These are phyloP conservation scores for Aspergillus versicolor DNA, from an alignment of 2,329 filamentous ascomycete species.

Conservation along the genomic window DNA sequence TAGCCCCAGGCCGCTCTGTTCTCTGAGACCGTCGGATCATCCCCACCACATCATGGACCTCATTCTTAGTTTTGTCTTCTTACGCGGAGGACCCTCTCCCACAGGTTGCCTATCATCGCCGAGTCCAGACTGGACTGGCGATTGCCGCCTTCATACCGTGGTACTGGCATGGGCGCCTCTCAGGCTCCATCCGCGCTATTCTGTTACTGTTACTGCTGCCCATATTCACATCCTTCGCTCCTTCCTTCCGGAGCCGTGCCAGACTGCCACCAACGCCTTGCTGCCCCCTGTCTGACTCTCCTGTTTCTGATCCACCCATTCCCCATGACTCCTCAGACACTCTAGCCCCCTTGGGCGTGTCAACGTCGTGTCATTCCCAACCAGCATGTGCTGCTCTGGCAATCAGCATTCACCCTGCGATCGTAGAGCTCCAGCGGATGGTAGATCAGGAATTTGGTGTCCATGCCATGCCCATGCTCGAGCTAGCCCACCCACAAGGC, in stretches of 20 bases:
- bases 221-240: slow-evolving; percentile 12
- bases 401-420: slow-evolving; percentile 16
- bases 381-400: slow-evolving; percentile 26
- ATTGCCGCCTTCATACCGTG: slow-evolving; percentile 11
- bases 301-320: background rate
- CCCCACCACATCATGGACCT: slow-evolving; percentile 8
- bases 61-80: too few species aligned
- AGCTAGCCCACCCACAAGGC: background rate
- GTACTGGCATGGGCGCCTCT: slow-evolving; percentile 17
- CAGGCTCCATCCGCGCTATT: background rate
- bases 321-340: background rate
- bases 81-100: background rate
- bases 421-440: slow-evolving; percentile 38
- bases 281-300: slow-evolving; percentile 6
- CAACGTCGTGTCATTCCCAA: slow-evolving; percentile 40
- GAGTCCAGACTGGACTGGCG: slow-evolving; percentile 10
- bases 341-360: slow-evolving; percentile 34
- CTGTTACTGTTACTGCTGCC: background rate
- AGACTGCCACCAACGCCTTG: slow-evolving; percentile 13
- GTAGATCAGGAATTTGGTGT: slow-evolving; percentile 27
- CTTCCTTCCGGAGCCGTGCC: slow-evolving; percentile 15
- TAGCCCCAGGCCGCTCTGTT: too few species aligned
- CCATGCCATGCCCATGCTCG: slow-evolving; percentile 5
- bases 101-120: background rate
- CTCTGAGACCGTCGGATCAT: slow-evolving; percentile 15